Evolutionary conservation across 129 eudicot species (phyloP).

Genomic region (Centrapalus pauciflorus): DNA sequence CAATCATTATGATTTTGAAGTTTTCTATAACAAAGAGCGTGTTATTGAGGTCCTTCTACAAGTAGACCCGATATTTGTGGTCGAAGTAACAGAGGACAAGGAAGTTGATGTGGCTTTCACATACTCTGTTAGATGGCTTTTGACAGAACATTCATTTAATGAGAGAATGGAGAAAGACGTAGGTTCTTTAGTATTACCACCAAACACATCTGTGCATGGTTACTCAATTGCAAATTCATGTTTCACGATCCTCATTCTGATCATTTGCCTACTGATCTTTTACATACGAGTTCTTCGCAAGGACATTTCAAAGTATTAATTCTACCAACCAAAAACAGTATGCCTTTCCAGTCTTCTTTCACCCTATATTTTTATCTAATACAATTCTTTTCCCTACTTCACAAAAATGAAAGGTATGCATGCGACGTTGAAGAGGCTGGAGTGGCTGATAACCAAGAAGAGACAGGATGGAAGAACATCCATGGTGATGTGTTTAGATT

Average conservation of each 20-base stretch:
- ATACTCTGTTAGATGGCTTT: slow-evolving; percentile 40
- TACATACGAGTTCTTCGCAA: slow-evolving; percentile 44
- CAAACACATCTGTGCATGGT: slow-evolving; percentile 27
- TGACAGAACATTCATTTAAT: slow-evolving; percentile 26
- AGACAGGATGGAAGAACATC: slow-evolving; percentile 54
- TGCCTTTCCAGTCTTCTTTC: neutral
- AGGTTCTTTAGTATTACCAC: slow-evolving; percentile 26
- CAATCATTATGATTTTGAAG: slow-evolving; percentile 35
- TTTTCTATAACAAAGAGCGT: slow-evolving; percentile 34
- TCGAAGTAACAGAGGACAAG: slow-evolving; percentile 35
- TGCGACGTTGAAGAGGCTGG: slow-evolving; percentile 40
- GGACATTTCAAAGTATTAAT: slow-evolving; percentile 46
- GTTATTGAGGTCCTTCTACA: slow-evolving; percentile 33
- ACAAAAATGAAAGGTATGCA: slow-evolving; percentile 33
- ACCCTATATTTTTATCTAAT: neutral
- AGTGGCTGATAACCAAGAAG: slow-evolving; percentile 47
- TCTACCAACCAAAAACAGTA: neutral
- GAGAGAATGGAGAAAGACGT: slow-evolving; percentile 43
- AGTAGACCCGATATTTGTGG: slow-evolving; percentile 20
- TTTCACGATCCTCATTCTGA: slow-evolving; percentile 42
- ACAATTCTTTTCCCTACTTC: neutral
- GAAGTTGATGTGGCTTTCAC: slow-evolving; percentile 41
- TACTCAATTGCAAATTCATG: slow-evolving; percentile 45
- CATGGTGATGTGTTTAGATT: slow-evolving; percentile 71
- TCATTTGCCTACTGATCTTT: slow-evolving; percentile 32